Base-by-base conservation (phyloP, 495 filamentous ascomycete genomes). In the Opeltia flavorubescens region DNA sequence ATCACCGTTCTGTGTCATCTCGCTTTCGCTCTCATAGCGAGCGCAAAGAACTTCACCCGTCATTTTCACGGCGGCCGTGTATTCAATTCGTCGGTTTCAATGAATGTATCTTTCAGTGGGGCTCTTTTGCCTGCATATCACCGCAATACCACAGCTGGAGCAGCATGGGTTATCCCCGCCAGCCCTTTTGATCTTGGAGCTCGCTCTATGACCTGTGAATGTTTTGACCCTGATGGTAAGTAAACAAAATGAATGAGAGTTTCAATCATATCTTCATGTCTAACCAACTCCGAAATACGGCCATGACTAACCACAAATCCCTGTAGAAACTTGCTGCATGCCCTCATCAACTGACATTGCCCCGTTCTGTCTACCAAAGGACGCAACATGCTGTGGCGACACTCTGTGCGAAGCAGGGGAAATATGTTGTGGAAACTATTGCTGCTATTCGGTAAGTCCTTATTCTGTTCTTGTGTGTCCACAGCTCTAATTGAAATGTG, bases 261-360 rank as follows among this genome's bases (percentile, higher is more conserved):
- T 2, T 28, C 1, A 5, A 0, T 4, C 21, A 1, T 29, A n/a
- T n/a, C n/a, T n/a, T n/a, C n/a, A n/a, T n/a, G n/a, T n/a, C n/a
- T n/a, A n/a, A n/a, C n/a, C n/a, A n/a, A n/a, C n/a, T n/a, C n/a
- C n/a, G 21, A 26, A 20, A 1, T 11, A 20, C 8, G 0, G 9
- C 11, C 17, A 20, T 4, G 20, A 34, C 24, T 20, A 41, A 20
- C 11, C 31, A 2, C 7, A 11, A 5, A 15, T 1, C 12, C 31
- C n/a, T 17, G 11, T 9, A 55, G 54, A 41, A 12, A 44, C 41
- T 3, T 56, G 54, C 40, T 56, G 54, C 43, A 50, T 53, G 43
- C 13, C 42, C 15, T 20, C 17, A 13, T n/a, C 46, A 9, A 11
- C 50, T 5, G 13, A 3, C 9, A 13, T 29, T 1, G 35, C 27